These are phyloP conservation scores for Akanthomyces lecanii DNA, from an alignment of 2,329 filamentous ascomycete species.

Conservation along the genomic window DNA sequence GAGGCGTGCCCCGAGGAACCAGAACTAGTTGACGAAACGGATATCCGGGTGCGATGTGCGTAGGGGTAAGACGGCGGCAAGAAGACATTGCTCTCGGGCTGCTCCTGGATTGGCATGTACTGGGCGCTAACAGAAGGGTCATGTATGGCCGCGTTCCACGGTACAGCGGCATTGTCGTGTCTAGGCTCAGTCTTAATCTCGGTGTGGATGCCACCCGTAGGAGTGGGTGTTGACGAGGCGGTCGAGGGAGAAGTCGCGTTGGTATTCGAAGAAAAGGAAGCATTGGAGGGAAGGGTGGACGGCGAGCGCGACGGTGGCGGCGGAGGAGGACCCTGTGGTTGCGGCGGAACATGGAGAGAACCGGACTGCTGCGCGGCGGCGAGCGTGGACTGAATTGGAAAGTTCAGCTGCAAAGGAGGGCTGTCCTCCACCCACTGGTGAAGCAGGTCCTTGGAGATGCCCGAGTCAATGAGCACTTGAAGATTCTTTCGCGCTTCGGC, in stretches of 20 bases:
- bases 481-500: constrained; percentile 43
- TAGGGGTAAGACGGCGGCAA: constrained; percentile 35
- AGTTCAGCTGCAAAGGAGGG: constrained; percentile 31
- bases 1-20: constrained; percentile 47
- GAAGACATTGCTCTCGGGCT: constrained; percentile 29
- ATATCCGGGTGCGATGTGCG: constrained; percentile 40
- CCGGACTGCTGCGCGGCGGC: constrained; percentile 13
- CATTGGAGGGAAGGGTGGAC: constrained; percentile 15
- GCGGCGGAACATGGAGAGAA: constrained; percentile 17
- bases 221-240: constrained; percentile 20
- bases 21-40: constrained; percentile 48
- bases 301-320: constrained; percentile 19
- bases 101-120: constrained; percentile 15
- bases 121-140: constrained; percentile 2
- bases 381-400: constrained; percentile 16
- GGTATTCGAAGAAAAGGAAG: constrained; percentile 1
- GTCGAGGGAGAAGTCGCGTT: constrained; percentile 20
- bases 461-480: constrained; percentile 43
- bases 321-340: constrained; percentile 20
- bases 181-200: constrained; percentile 30
- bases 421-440: constrained; percentile 39
- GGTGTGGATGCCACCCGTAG: neutral
- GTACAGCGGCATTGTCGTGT: constrained; percentile 27
- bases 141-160: constrained; percentile 20
- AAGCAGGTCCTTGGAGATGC: constrained; percentile 40